Evolutionary conservation across 192 early-diverging fungal genomes (phyloP).

Genomic region (Gonapodya sp.): DNA sequence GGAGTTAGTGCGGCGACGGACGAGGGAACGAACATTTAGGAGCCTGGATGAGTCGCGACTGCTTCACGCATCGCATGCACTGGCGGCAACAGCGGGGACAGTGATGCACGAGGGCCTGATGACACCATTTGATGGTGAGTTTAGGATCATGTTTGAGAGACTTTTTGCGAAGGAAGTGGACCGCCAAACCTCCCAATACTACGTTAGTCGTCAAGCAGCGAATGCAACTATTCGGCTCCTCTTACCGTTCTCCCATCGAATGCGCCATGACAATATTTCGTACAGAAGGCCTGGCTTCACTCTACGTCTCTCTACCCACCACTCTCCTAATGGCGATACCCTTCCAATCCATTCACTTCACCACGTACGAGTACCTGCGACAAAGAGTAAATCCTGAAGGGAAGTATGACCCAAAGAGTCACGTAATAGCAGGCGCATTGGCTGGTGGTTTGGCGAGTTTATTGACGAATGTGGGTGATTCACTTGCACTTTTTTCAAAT

Average conservation of each 20-base stretch:
- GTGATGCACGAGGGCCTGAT: constrained; percentile 73
- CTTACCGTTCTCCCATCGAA: constrained; percentile 57
- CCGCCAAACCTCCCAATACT: background rate
- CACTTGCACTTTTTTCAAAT: background rate
- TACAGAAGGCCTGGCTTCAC: constrained; percentile 71
- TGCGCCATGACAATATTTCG: constrained; percentile 59
- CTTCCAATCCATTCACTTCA: constrained; percentile 90
- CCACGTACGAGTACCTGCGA: constrained; percentile 80
- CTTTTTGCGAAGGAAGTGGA: background rate
- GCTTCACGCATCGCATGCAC: background rate
- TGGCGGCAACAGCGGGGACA: background rate
- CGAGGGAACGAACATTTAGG: background rate
- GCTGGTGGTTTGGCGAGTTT: constrained; percentile 83
- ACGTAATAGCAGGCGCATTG: constrained; percentile 73
- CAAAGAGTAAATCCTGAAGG: constrained; percentile 71
- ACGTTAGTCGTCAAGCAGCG: constrained; percentile 78
- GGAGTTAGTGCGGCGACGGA: constrained; percentile 14
- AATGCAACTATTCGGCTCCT: constrained; percentile 77
- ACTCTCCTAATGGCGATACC: constrained; percentile 91
- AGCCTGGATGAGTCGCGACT: background rate
- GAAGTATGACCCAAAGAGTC: constrained; percentile 74
- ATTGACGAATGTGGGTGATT: constrained; percentile 50
- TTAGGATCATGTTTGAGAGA: background rate
- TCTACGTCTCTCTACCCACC: constrained; percentile 90
- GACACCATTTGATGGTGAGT: constrained; percentile 90